phyloP scores from a whole-genome alignment of 371 early-diverging fungal species.

The Mucor irregularis region DNA sequence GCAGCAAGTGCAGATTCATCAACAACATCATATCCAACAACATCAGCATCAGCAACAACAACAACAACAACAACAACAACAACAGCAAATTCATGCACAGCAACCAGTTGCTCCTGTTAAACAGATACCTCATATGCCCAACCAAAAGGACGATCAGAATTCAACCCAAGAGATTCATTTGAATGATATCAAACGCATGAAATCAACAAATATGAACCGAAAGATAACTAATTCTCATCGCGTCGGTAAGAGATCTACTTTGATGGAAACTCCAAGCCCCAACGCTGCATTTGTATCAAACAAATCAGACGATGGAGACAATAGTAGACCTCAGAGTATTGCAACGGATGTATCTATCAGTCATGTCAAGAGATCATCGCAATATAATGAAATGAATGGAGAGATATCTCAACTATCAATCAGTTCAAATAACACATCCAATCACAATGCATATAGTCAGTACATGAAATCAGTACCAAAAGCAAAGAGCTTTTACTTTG shows the following conservation, averaged over 20 bases:
- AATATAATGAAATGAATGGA: constrained; percentile 1
- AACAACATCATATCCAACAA: not conserved
- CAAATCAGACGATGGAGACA: constrained; percentile 12
- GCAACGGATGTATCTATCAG: not conserved
- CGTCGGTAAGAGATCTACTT: constrained; percentile 57
- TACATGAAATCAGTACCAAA: constrained; percentile 38
- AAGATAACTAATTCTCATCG: constrained; percentile 60
- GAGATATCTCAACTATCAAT: constrained; percentile 9
- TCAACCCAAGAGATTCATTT: constrained; percentile 46
- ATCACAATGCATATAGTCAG: constrained; percentile 8
- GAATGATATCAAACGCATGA: constrained; percentile 63
- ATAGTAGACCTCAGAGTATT: constrained; percentile 6
- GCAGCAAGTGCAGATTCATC: not conserved
- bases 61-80: not conserved
- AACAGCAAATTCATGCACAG: not conserved
- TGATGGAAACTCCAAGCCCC: constrained; percentile 57
- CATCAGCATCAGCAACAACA: not conserved
- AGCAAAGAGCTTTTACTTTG: constrained; percentile 63
- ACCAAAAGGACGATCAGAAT: constrained; percentile 30
- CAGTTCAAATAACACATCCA: not conserved
- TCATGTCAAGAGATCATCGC: constrained; percentile 2
- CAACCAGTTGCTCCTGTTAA: not conserved
- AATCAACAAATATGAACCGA: constrained; percentile 59
- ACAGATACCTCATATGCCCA: constrained; percentile 1
- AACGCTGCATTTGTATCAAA: constrained; percentile 30